Evolutionary conservation across 306 rosid genomes (phyloP).

Genomic region (Hippophae gyantsensis): DNA sequence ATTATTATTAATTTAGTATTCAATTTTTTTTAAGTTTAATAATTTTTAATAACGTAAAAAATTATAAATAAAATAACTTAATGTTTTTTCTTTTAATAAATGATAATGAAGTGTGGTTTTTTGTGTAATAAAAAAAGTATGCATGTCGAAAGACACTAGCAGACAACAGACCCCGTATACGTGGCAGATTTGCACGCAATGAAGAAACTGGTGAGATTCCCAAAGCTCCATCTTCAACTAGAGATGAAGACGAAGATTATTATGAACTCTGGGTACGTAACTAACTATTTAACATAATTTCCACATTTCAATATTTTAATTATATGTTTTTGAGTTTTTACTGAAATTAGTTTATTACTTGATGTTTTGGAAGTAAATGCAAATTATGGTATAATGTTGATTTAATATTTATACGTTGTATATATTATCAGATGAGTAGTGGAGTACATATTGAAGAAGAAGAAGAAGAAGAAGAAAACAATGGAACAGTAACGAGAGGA

Average conservation of each 20-base stretch:
- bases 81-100: too few species aligned
- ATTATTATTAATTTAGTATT: too few species aligned
- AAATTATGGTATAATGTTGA: background rate
- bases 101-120: background rate
- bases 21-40: background rate
- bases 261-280: slow-evolving; percentile 52
- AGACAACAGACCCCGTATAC: slow-evolving; percentile 85
- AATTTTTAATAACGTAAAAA: too few species aligned
- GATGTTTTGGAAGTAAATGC: background rate
- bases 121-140: slow-evolving; percentile 40
- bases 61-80: too few species aligned
- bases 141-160: slow-evolving; percentile 96
- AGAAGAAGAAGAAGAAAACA: slow-evolving; percentile 41
- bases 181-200: slow-evolving; percentile 94
- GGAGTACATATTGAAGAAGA: slow-evolving; percentile 1
- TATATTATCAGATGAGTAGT: slow-evolving; percentile 30
- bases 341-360: background rate
- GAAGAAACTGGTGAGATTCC: slow-evolving; percentile 52
- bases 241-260: slow-evolving; percentile 53
- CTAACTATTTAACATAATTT: too few species aligned
- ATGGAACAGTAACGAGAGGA: slow-evolving; percentile 24
- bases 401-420: too few species aligned
- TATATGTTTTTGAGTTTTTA: background rate
- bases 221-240: slow-evolving; percentile 45
- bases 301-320: too few species aligned